These are phyloP conservation scores for Colletotrichum sp. DNA, from an alignment of 2,329 filamentous ascomycete species.

Conservation along the genomic window DNA sequence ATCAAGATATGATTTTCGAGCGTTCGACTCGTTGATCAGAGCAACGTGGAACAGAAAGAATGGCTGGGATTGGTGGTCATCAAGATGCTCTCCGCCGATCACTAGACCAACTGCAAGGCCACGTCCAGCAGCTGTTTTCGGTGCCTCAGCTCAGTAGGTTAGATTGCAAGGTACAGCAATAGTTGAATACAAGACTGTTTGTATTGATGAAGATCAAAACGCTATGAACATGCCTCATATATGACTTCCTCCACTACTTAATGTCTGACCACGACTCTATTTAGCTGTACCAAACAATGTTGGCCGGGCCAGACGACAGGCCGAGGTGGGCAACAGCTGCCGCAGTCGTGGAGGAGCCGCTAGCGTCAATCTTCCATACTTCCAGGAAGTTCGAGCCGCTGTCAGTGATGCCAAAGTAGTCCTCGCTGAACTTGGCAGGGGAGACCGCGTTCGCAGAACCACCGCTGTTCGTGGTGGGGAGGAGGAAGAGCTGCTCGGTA, in stretches of 20 bases:
- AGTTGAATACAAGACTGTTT: neutral
- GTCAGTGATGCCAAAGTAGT: slow-evolving; percentile 36
- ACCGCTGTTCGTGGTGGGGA: slow-evolving; percentile 34
- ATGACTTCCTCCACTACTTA: neutral
- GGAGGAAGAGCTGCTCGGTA: slow-evolving; percentile 31
- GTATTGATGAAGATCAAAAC: neutral
- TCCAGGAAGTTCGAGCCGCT: slow-evolving; percentile 37
- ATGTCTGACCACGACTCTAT: accelerated
- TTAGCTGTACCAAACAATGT: slow-evolving; percentile 15
- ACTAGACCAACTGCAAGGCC: neutral
- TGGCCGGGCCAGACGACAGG: neutral
- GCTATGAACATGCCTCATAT: neutral
- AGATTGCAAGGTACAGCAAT: neutral
- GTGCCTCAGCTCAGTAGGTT: neutral
- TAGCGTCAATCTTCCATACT: slow-evolving; percentile 33
- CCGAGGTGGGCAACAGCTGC: neutral
- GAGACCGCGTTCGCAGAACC: slow-evolving; percentile 38
- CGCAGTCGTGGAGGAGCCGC: slow-evolving; percentile 1
- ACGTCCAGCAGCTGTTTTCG: neutral
- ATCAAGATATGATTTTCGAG: neutral
- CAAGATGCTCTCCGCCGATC: neutral
- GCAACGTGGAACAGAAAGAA: neutral
- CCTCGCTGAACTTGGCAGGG: slow-evolving; percentile 34
- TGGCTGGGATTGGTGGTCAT: neutral
- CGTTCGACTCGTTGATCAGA: neutral